Base-by-base conservation (phyloP, 495 filamentous ascomycete species). In the Wilcoxina mikolae region DNA sequence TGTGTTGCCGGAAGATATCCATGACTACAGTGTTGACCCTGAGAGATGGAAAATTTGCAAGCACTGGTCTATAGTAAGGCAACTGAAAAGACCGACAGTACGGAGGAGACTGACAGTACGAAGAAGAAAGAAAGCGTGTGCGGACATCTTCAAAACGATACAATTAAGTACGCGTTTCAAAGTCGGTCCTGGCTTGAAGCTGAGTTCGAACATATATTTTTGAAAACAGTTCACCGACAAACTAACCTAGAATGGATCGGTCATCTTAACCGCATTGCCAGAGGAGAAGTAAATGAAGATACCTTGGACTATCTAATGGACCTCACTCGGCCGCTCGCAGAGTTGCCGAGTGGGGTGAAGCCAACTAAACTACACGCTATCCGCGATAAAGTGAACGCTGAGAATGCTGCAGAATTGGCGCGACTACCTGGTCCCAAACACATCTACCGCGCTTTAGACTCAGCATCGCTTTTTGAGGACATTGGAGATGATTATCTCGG, bases 61-160 rank as follows among this genome's bases (percentile, higher is more conserved):
- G 12, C 15, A 39, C 35, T 2, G n/a, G n/a, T n/a, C n/a, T n/a
- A n/a, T n/a, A n/a, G 15, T 2, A 39, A 39, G 3, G 35, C 1
- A 39, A 2, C 4, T 15, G 4, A 39, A 39, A 39, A 39, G 12
- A 15, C 12, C n/a, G n/a, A n/a, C n/a, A n/a, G n/a, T n/a, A n/a
- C n/a, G n/a, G n/a, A n/a, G n/a, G n/a, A n/a, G n/a, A n/a, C n/a
- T 10, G 25, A 51, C n/a, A n/a, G n/a, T n/a, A n/a, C n/a, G n/a
- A n/a, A n/a, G n/a, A n/a, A n/a, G n/a, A 3, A 42, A 3, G 10
- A 4, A n/a, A 22, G 12, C 18, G 38, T n/a, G 41, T 67, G 64
- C 29, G 28, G 46, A 23, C 54, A 60, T 15, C 55, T 61, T 23
- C 66, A 60, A 54, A 66, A 67, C 24, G 64, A 67, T 23, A 64